phyloP scores from a whole-genome alignment of 495 filamentous ascomycete species.

The Rhizodiscina lignyota region DNA sequence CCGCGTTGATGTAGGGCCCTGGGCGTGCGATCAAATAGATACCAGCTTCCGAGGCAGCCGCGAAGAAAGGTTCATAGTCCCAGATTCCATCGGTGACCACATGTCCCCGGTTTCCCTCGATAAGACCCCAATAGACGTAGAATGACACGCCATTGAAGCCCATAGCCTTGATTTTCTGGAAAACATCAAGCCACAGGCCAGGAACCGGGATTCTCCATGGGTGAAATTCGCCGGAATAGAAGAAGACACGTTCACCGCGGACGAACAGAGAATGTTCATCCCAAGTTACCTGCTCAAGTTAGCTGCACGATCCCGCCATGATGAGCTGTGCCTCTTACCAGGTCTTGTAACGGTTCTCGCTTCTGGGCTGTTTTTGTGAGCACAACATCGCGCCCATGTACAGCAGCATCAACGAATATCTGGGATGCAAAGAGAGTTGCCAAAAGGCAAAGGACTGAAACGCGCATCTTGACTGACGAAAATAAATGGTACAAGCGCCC shows the following conservation, averaged over 20 bases:
- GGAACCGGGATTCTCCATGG: slow-evolving; percentile 58
- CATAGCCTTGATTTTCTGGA: slow-evolving; percentile 63
- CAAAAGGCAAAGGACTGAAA: too few species aligned
- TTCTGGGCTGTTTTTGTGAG: too few species aligned
- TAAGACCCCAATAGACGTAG: slow-evolving; percentile 67
- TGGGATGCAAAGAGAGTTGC: too few species aligned
- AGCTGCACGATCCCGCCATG: too few species aligned
- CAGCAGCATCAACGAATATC: too few species aligned
- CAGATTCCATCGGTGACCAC: slow-evolving; percentile 56
- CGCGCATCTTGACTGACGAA: too few species aligned
- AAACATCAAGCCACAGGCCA: slow-evolving; percentile 53
- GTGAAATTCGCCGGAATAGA: slow-evolving; percentile 61
- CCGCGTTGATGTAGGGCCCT: slow-evolving; percentile 55
- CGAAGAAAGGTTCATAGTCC: slow-evolving; percentile 51
- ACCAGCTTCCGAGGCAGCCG: slow-evolving; percentile 47
- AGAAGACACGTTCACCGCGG: slow-evolving; percentile 49
- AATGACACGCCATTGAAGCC: slow-evolving; percentile 66
- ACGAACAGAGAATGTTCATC: slow-evolving; percentile 61
- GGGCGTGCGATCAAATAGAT: slow-evolving; percentile 62
- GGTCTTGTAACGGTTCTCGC: too few species aligned
- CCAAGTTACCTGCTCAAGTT: slow-evolving; percentile 58
- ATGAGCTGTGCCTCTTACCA: too few species aligned
- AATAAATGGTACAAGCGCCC: too few species aligned
- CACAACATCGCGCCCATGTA: too few species aligned
- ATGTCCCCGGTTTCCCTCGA: slow-evolving; percentile 55